These are phyloP conservation scores for Kalaharituber pfeilii DNA, from an alignment of 2,329 filamentous ascomycete species.

Conservation along the genomic window DNA sequence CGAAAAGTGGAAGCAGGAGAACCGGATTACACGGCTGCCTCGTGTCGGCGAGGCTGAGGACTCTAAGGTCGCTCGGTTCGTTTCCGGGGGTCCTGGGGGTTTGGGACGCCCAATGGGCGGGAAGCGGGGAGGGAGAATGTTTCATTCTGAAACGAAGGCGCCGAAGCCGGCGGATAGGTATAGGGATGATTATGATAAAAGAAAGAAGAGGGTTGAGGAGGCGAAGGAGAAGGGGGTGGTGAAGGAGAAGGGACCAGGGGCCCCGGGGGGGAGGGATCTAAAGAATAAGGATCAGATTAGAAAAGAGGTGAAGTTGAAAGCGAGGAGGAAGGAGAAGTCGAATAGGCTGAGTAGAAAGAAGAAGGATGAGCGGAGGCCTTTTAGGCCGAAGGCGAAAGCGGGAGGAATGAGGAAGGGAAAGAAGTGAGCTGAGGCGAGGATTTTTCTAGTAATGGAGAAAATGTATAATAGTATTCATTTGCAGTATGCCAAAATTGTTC, in stretches of 20 bases:
- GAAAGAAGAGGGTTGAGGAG: constrained; percentile 77
- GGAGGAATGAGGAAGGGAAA: neutral
- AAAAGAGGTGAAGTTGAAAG: constrained; percentile 60
- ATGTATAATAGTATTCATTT: no score
- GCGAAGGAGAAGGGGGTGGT: constrained; percentile 70
- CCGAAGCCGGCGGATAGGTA: constrained; percentile 89
- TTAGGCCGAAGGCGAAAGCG: neutral
- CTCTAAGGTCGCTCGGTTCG: constrained; percentile 24
- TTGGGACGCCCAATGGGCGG: constrained; percentile 33
- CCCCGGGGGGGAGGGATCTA: constrained; percentile 28
- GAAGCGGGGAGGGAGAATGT: constrained; percentile 21
- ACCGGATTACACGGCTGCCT: constrained; percentile 63
- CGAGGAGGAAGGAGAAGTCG: constrained; percentile 71
- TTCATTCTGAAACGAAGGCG: constrained; percentile 66
- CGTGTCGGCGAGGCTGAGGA: constrained; percentile 67
- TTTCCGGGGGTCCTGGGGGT: constrained; percentile 41
- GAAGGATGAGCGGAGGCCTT: constrained; percentile 17
- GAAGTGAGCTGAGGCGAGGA: no score
- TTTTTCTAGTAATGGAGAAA: no score
- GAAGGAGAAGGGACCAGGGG: constrained; percentile 38
- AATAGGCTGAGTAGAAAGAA: constrained; percentile 55
- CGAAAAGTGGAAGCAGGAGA: constrained; percentile 75
- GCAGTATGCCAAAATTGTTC: no score
- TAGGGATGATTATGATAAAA: constrained; percentile 73
- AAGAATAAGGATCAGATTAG: constrained; percentile 69